phyloP scores from a whole-genome alignment of 2,329 filamentous ascomycete genomes.

The Botrytis hyacinthi region DNA sequence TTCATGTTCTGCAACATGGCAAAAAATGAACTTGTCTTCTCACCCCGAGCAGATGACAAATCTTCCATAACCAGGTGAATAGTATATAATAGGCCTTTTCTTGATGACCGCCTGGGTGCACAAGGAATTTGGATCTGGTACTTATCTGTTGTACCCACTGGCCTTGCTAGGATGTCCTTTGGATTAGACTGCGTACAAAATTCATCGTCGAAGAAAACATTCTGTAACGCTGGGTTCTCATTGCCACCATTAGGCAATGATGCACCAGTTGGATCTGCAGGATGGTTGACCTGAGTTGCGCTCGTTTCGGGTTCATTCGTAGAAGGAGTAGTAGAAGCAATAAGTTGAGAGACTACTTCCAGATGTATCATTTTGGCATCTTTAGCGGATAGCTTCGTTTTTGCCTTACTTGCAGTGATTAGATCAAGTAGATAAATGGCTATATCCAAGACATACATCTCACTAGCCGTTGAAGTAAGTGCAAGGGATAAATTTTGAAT shows the following conservation, averaged over 20 bases:
- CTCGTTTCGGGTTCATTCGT: neutral
- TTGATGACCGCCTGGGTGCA: neutral
- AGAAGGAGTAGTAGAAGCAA: neutral
- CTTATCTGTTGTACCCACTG: neutral
- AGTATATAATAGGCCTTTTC: neutral
- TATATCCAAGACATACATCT: neutral
- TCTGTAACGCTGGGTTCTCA: rapidly evolving
- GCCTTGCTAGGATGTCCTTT: neutral
- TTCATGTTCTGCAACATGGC: neutral
- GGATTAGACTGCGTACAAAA: neutral
- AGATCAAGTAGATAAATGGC: neutral
- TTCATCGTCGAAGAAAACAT: too few species aligned
- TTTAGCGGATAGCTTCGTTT: neutral
- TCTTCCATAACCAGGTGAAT: neutral
- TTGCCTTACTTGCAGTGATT: neutral
- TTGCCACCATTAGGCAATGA: neutral
- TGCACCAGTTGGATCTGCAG: neutral
- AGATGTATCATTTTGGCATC: neutral
- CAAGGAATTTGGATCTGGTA: neutral
- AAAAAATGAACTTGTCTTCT: neutral
- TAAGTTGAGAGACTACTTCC: neutral
- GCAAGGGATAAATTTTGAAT: neutral
- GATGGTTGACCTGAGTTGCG: neutral
- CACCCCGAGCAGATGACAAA: neutral
- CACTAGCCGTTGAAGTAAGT: neutral